Percentiles rank a stretch among this genome's conserved stretches.
Conservation (phyloP, 768 basidiomycete genomes). For the Clathrus columnatus region DNA sequence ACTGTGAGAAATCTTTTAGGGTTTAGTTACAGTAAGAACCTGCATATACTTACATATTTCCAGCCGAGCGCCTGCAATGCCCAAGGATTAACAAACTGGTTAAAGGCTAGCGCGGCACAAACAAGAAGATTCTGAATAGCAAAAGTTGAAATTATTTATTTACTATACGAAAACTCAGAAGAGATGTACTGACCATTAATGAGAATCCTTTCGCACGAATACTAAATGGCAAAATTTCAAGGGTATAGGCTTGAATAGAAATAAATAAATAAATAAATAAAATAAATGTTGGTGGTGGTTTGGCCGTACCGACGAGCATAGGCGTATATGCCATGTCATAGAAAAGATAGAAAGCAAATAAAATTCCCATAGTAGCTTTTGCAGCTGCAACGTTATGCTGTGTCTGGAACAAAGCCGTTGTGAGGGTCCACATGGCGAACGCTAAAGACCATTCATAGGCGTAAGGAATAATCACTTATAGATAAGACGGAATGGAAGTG, state of each 20-base stretch:
- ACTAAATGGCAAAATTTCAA: slow-evolving; percentile 75
- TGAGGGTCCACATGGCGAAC: slow-evolving; percentile 49
- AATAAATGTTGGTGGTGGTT: background rate
- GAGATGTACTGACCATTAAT: slow-evolving; percentile 43
- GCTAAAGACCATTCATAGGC: slow-evolving; percentile 22
- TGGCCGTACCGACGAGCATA: slow-evolving; percentile 36
- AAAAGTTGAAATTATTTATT: slow-evolving; percentile 10
- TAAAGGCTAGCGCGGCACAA: slow-evolving; percentile 63
- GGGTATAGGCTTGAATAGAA: slow-evolving; percentile 30
- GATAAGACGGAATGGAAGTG: background rate
- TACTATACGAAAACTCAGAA: slow-evolving; percentile 11
- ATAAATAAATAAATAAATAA: slow-evolving; percentile 13
- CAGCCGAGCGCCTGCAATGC: slow-evolving; percentile 44
- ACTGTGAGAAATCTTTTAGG: slow-evolving; percentile 21
- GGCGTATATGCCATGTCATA: slow-evolving; percentile 74
- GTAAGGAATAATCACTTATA: background rate
- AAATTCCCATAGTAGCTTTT: slow-evolving; percentile 50
- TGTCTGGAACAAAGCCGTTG: slow-evolving; percentile 31
- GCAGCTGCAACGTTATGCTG: slow-evolving; percentile 23
- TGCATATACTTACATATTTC: slow-evolving; percentile 27
- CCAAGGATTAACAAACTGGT: slow-evolving; percentile 73
- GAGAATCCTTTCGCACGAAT: slow-evolving; percentile 78
- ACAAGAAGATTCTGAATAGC: slow-evolving; percentile 49
- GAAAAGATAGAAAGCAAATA: slow-evolving; percentile 46
- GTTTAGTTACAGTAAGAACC: background rate